Evolutionary conservation across 257 asterid genomes (phyloP), one percentile per base, ranked within the genome.

Genomic region (Nicotiana otophora): DNA sequence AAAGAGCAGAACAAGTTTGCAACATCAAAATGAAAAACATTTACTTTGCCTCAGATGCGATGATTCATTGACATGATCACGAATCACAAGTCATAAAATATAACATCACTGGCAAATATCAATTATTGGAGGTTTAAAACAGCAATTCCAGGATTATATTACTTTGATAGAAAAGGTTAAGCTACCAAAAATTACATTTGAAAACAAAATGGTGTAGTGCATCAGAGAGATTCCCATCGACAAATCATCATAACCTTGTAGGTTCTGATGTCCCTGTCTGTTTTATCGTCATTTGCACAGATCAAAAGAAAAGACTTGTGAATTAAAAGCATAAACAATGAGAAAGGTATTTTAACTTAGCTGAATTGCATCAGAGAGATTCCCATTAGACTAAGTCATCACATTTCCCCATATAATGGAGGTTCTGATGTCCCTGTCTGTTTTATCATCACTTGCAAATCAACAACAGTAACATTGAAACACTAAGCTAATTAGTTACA

Each of bases 251-350:
- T 75, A 70, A 53, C 85, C 82, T 0, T 16, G 28, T 68, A 78
- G 86, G 85, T 10, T 89, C 95, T 89, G 93, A 89, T 92, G 95
- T 90, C 95, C 97, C 97, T 92, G 97, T 92, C 97, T 90, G n/a
- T 89, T 88, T 70, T 89, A n/a, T 91, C 93, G 72, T 90, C 91
- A 91, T 61, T 55, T 91, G 89, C 93, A 81, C 7, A 77, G 2
- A 0, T 10, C 55, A 68, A 17, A 31, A 0, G 4, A 7, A 51
- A n/a, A 15, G 28, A 5, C 7, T 26, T 6, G 19, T 1, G 16
- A 31, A 33, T 6, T 9, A 36, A 10, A 39, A n/a, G 23, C 3
- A 10, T 12, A 31, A 15, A 65, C 16, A 28, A 2, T 65, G 10
- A 11, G 6, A 23, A 60, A 11, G 1, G 0, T 2, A 20, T 5